Percentiles rank a stretch among this genome's conserved stretches.
Conservation (phyloP, 176 grass and related monocot species). For the Paspalum notatum region DNA sequence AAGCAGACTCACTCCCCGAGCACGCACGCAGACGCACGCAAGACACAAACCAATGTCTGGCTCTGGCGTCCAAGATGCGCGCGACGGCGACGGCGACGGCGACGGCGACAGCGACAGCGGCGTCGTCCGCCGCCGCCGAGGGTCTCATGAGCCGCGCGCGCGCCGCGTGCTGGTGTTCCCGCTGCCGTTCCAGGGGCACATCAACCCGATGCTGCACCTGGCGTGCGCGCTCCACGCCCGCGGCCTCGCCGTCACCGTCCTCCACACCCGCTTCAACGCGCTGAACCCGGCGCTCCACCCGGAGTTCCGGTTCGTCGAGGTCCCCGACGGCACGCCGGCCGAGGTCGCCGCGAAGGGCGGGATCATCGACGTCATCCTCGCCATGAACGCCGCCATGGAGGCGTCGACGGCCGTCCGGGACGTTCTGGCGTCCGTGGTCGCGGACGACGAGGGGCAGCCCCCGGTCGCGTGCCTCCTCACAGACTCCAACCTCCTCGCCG, state of each 20-base stretch:
- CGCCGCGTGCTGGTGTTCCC: conserved; percentile 43
- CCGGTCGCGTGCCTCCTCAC: conserved; percentile 22
- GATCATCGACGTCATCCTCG: conserved; percentile 23
- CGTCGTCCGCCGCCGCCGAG: not conserved
- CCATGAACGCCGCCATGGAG: conserved; percentile 22
- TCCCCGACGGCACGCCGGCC: not conserved
- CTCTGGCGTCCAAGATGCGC: not conserved
- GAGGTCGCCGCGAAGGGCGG: not conserved
- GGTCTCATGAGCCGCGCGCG: not conserved
- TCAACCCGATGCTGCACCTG: conserved; percentile 50
- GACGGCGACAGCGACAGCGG: no score
- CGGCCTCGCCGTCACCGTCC: conserved; percentile 41
- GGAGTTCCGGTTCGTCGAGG: not conserved
- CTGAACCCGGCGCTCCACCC: not conserved
- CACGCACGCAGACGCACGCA: not conserved
- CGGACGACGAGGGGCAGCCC: not conserved
- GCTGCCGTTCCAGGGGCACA: conserved; percentile 49
- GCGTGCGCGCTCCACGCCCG: conserved; percentile 22
- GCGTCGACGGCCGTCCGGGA: not conserved
- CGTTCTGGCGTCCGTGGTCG: not conserved
- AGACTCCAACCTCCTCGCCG: conserved; percentile 30
- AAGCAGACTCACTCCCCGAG: not conserved
- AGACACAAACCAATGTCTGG: not conserved
- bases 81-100: not conserved
- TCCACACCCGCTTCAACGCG: conserved; percentile 46